These are phyloP conservation scores for Colletotrichum siamense DNA, from an alignment of 2,329 filamentous ascomycete species.

Conservation along the genomic window DNA sequence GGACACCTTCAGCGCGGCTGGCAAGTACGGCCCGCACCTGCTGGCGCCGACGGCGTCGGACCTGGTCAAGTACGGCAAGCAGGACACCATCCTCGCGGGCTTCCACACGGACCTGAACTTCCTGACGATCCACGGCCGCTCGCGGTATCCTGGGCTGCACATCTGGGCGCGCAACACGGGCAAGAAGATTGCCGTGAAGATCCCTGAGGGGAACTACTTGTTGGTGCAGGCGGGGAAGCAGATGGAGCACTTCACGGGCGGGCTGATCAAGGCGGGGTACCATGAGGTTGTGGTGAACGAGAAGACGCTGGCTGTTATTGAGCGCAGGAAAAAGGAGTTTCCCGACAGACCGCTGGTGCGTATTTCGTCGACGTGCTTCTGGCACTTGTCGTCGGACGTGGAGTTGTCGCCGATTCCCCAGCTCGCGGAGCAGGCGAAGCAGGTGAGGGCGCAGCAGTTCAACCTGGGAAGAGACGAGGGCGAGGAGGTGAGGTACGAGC, in stretches of 20 bases:
- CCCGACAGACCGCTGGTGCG: conserved; percentile 58
- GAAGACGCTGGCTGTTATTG: conserved; percentile 53
- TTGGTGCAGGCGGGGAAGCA: conserved; percentile 69
- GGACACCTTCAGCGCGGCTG: conserved; percentile 59
- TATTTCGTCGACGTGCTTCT: conserved; percentile 67
- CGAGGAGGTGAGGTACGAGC: conserved; percentile 48
- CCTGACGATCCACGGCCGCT: conserved; percentile 68
- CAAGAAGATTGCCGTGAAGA: conserved; percentile 61
- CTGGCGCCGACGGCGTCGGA: conserved; percentile 67
- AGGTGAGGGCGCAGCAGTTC: conserved; percentile 51
- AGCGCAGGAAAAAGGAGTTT: conserved; percentile 41
- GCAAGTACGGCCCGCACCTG: conserved; percentile 64
- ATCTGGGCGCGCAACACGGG: conserved; percentile 70
- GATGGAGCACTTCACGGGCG: conserved; percentile 65
- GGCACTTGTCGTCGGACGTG: conserved; percentile 63
- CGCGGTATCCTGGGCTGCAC: conserved; percentile 65
- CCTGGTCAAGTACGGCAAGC: conserved; percentile 55
- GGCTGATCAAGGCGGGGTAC: conserved; percentile 65
- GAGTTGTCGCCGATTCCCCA: conserved; percentile 57
- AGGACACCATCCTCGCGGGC: conserved; percentile 65
- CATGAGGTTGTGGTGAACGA: conserved; percentile 67
- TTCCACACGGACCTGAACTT: conserved; percentile 72
- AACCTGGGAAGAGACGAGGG: conserved; percentile 60
- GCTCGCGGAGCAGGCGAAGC: conserved; percentile 49
- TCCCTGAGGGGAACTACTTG: conserved; percentile 62